Evolutionary conservation across 352 stramenopile genomes (phyloP).

Genomic region (Hyaloperonospora brassicae): DNA sequence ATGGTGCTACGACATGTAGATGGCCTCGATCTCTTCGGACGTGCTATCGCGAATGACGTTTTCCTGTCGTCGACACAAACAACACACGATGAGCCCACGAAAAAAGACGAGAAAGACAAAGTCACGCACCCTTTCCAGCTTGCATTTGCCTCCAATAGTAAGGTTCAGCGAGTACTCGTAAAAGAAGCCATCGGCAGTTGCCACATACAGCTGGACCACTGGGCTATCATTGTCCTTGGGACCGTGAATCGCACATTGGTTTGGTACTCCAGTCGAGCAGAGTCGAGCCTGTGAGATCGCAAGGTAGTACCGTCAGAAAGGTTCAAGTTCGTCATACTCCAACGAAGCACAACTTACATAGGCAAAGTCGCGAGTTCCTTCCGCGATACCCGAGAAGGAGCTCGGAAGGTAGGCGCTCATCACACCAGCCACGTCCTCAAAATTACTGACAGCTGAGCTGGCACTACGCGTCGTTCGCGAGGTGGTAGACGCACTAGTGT

Average conservation of each 20-base stretch:
- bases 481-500: slow-evolving; percentile 3
- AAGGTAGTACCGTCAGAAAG: slow-evolving; percentile 2
- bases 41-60: slow-evolving; percentile 76
- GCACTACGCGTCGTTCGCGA: slow-evolving; percentile 27
- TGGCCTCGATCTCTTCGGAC: slow-evolving; percentile 78
- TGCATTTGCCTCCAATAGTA: slow-evolving; percentile 63
- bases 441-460: slow-evolving; percentile 36
- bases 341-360: slow-evolving; percentile 37
- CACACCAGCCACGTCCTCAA: slow-evolving; percentile 60
- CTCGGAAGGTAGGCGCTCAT: slow-evolving; percentile 69
- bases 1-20: slow-evolving; percentile 60
- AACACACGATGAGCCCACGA: slow-evolving; percentile 3
- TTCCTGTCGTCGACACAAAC: slow-evolving; percentile 42
- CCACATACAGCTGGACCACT: slow-evolving; percentile 67
- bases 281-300: slow-evolving; percentile 46
- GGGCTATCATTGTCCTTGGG: slow-evolving; percentile 44
- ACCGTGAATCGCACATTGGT: slow-evolving; percentile 73
- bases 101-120: slow-evolving; percentile 1
- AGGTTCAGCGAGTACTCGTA: slow-evolving; percentile 84
- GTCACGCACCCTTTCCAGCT: slow-evolving; percentile 48
- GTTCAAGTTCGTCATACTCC: neutral
- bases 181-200: slow-evolving; percentile 75
- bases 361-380: slow-evolving; percentile 83
- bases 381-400: slow-evolving; percentile 70
- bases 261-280: slow-evolving; percentile 57